A percentile compares a stretch with the other conserved stretches of the same genome.
Conservation (phyloP, 768 basidiomycete genomes). For the Rickenella mellea region DNA sequence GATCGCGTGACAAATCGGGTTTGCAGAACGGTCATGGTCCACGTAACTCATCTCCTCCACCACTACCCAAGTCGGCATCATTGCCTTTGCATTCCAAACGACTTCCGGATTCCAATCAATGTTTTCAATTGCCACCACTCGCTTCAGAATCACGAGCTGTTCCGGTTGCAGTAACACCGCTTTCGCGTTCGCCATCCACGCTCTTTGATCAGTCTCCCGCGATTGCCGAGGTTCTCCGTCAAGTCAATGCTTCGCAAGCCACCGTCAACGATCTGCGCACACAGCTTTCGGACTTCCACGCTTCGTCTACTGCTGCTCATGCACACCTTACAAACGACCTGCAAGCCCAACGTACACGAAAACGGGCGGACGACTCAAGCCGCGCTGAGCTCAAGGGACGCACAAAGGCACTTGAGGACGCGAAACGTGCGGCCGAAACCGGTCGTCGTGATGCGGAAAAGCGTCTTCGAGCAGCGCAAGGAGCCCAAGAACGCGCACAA, state of each 20-base stretch:
- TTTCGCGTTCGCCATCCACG: slow-evolving; percentile 28
- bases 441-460: slow-evolving; percentile 81
- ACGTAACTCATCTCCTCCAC: slow-evolving; percentile 72
- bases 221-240: slow-evolving; percentile 65
- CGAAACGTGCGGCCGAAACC: slow-evolving; percentile 74
- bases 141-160: background rate
- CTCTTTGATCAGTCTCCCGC: slow-evolving; percentile 57
- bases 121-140: background rate
- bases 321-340: slow-evolving; percentile 64
- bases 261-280: slow-evolving; percentile 58
- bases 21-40: slow-evolving; percentile 7
- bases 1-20: background rate
- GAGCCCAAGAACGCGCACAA: slow-evolving; percentile 49
- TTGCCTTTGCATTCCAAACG: slow-evolving; percentile 66
- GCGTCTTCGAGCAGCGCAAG: slow-evolving; percentile 64
- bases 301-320: slow-evolving; percentile 47
- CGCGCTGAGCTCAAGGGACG: slow-evolving; percentile 73
- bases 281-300: slow-evolving; percentile 58
- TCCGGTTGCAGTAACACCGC: slow-evolving; percentile 1
- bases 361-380: slow-evolving; percentile 74
- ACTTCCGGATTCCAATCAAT: slow-evolving; percentile 20
- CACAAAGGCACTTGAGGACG: slow-evolving; percentile 81
- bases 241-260: slow-evolving; percentile 55
- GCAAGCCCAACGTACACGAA: slow-evolving; percentile 59
- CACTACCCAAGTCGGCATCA: slow-evolving; percentile 73